Evolutionary conservation across 148 eudicot species (phyloP).

Genomic region (Drosera capensis): DNA sequence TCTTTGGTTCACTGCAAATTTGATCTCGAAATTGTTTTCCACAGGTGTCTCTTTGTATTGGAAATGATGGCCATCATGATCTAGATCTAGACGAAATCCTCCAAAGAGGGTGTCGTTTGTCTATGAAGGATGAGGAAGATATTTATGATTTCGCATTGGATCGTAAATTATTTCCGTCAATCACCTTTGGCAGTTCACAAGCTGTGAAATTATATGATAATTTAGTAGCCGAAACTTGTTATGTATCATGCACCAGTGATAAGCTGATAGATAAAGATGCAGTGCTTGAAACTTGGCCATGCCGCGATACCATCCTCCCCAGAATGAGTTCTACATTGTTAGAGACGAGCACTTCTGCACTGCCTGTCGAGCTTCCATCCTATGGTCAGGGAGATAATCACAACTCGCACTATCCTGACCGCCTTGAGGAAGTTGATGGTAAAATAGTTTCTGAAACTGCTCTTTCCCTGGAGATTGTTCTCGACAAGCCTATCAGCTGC

Average conservation of each 20-base stretch:
- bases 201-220: slow-evolving; percentile 50
- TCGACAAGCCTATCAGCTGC: slow-evolving; percentile 49
- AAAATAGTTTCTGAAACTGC: slow-evolving; percentile 14
- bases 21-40: slow-evolving; percentile 8
- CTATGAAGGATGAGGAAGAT: slow-evolving; percentile 12
- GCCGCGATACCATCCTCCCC: no score
- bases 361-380: no score
- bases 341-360: no score
- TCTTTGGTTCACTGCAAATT: neutral
- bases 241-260: neutral
- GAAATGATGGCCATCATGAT: slow-evolving; percentile 37
- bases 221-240: slow-evolving; percentile 4
- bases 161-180: slow-evolving; percentile 66
- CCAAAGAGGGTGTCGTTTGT: slow-evolving; percentile 13
- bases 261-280: no score
- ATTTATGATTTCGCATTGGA: slow-evolving; percentile 35
- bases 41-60: slow-evolving; percentile 51
- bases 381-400: slow-evolving; percentile 15
- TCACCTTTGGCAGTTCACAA: slow-evolving; percentile 49
- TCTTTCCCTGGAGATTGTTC: slow-evolving; percentile 25
- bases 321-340: no score
- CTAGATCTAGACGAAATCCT: slow-evolving; percentile 23
- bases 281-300: no score
- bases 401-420: slow-evolving; percentile 8
- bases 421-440: slow-evolving; percentile 20